Evolutionary conservation across 2,329 filamentous ascomycete genomes (phyloP).

Genomic region (Talaromyces sp.): DNA sequence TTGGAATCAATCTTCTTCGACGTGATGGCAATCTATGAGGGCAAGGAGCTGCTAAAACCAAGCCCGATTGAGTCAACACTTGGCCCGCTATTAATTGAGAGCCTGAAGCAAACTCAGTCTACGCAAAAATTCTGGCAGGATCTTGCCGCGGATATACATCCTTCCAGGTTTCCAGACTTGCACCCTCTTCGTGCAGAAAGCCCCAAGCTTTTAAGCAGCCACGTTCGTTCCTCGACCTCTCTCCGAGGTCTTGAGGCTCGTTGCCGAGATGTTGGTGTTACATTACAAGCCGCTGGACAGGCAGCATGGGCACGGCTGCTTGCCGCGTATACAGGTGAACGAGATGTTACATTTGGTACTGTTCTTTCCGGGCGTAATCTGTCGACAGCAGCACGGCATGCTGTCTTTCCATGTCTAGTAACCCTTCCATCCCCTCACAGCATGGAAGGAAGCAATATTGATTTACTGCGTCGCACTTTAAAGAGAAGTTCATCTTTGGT

Average conservation of each 20-base stretch:
- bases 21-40: slow-evolving; percentile 51
- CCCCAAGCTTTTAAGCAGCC: slow-evolving; percentile 37
- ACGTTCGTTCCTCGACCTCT: slow-evolving; percentile 43
- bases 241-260: slow-evolving; percentile 55
- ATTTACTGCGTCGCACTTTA: slow-evolving; percentile 67
- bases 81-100: slow-evolving; percentile 47
- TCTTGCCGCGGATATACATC: slow-evolving; percentile 55
- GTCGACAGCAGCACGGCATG: slow-evolving; percentile 59
- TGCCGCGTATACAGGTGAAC: slow-evolving; percentile 75
- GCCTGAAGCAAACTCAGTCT: slow-evolving; percentile 31
- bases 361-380: slow-evolving; percentile 74
- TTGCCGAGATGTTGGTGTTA: slow-evolving; percentile 64
- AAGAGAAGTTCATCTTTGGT: slow-evolving; percentile 65
- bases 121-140: slow-evolving; percentile 65
- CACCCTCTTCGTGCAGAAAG: slow-evolving; percentile 59
- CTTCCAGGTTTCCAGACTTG: slow-evolving; percentile 76
- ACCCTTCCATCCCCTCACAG: slow-evolving; percentile 74
- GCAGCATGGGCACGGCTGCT: slow-evolving; percentile 77
- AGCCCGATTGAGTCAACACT: slow-evolving; percentile 49
- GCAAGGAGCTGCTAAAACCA: slow-evolving; percentile 22
- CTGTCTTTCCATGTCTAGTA: slow-evolving; percentile 76
- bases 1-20: slow-evolving; percentile 66
- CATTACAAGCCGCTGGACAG: slow-evolving; percentile 74
- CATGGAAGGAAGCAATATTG: slow-evolving; percentile 56
- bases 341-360: slow-evolving; percentile 73